Base-by-base conservation (phyloP, 805 yeast genomes). In the Yarrowia porcina region DNA sequence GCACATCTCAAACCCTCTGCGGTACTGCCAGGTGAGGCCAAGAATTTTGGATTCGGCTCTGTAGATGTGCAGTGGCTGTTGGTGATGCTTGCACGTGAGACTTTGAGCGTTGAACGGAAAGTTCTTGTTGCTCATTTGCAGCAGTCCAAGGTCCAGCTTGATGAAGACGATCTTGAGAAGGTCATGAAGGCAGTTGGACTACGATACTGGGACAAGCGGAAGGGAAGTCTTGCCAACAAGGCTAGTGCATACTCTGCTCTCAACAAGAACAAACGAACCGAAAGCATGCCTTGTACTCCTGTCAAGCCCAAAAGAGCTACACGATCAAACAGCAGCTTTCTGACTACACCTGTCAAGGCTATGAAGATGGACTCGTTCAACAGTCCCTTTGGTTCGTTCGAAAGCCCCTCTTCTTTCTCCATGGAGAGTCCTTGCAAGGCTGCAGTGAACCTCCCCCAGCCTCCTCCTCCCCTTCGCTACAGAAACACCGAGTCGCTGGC, bases 221-320 rank as follows among this genome's bases (percentile, higher is more conserved):
- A 49, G 32, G 57, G 57, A 2, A 33, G 41, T n/a, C 21, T 17
- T 5, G 17, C 4, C 21, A 33, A 49, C 41, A 49, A 33, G 30
- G 30, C 32, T 13, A 49, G 57, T 33, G 57, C 57, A 1, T 49
- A 49, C 32, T 49, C 57, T 11, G 41, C 33, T 9, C 41, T 49
- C 20, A 49, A 49, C 41, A 49, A 18, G 57, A 33, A 13, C 2
- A 15, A 21, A 7, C 41, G 41, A 33, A 21, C 57, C 15, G 41
- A 23, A 6, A 30, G 36, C 25, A 45, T 20, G 25, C 52, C 52
- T 3, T 28, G 18, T 13, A 45, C 52, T 8, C 52, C 52, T 1
- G 33, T 27, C 49, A 44, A 25, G 49, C 8, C 33, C 23, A 45
- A 28, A 18, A n/a, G 13, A 10, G 30, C 32, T 1, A 12, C 18